Base-by-base conservation (phyloP, 345 rosid species). In the Salix caprea region DNA sequence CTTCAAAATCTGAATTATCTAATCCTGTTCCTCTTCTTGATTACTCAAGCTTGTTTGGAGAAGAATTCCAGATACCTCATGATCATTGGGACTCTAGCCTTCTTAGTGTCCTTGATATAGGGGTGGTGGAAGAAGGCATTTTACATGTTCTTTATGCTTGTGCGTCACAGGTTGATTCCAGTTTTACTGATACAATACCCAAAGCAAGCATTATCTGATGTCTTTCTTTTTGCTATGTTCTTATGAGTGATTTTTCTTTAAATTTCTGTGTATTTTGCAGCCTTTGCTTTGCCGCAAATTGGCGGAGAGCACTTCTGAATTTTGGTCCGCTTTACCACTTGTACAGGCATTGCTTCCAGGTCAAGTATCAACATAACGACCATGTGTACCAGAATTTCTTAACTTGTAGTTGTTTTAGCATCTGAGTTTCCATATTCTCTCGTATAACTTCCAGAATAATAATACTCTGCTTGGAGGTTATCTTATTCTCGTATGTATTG, bases 101-200 rank as follows among this genome's bases (percentile, higher is more conserved):
- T 84, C 79, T 90, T 56, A 85, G 81, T 79, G 77, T 89, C 76
- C 86, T 92, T 87, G 94, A 92, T 77, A 74, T 85, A 61, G 87
- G 86, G 52, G 93, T 91, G 8, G 91, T 90, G 73, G 97, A 92
- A 86, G 97, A 92, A 85, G 97, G 93, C 76, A 83, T 90, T 86
- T 84, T 92, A 72, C 94, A 92, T 79, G 90, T 88, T 85, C 93
- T 92, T 75, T 89, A 82, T 80, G 92, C 94, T 81, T 92, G 97
- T 87, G 94, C 92, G 76, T 91, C 94, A 79, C 93, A 92, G 97
- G 97, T 92, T 81, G 80, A 85, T 79, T 87, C 48, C 84, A 74
- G 77, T 77, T 73, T 82, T 79, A 71, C 70, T 71, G 61, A 77
- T 78, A 67, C 70, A 30, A 30, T 28, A 24, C 39, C 26, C 61